Evolutionary conservation across 345 rosid genomes (phyloP), one percentile per base, ranked within the genome.

Genomic region (Euphorbia lathyris): DNA sequence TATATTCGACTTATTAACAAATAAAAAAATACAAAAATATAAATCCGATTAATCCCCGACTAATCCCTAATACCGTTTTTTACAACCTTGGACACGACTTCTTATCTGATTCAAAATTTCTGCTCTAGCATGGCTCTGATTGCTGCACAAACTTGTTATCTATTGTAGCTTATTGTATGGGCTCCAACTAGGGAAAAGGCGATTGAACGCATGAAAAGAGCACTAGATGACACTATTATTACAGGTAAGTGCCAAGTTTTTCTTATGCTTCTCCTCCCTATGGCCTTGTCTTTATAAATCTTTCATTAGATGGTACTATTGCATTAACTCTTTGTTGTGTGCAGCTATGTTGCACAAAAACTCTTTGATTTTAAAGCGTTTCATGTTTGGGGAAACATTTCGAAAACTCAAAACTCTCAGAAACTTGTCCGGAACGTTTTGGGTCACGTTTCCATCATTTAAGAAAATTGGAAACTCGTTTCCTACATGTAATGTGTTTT

Each of bases 151-250:
- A 60, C 29, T 71, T 56, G 67, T 38, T 19, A 66, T 62, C 64
- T 61, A 9, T 72, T 85, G 75, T 72, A 95, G 99, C 96, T 95
- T 73, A 88, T 95, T 58, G 99, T 95, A 30, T 95, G 97, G 97
- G 99, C 89, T 70, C 97, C 99, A 77, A 92, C 99, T 0, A 85
- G 99, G 81, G 99, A 95, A 76, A 95, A 85, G 80, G 99, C 99
- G 63, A 92, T 92, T 57, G 97, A 90, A 51, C 92, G 97, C 68
- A 95, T 95, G 99, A 95, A 95, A 68, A 91, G 97, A 82, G 99
- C 99, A 72, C 96, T 95, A 36, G 62, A 88, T 72, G 99, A 95
- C 86, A 95, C 99, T 62, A 79, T 90, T 26, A 95, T 95, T 63
- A 90, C 89, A 65, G 98, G 98, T 87, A 85, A 27, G 50, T 40